phyloP scores from a whole-genome alignment of 1,284 basidiomycete genomes.

The Singerocomus inundabilis region DNA sequence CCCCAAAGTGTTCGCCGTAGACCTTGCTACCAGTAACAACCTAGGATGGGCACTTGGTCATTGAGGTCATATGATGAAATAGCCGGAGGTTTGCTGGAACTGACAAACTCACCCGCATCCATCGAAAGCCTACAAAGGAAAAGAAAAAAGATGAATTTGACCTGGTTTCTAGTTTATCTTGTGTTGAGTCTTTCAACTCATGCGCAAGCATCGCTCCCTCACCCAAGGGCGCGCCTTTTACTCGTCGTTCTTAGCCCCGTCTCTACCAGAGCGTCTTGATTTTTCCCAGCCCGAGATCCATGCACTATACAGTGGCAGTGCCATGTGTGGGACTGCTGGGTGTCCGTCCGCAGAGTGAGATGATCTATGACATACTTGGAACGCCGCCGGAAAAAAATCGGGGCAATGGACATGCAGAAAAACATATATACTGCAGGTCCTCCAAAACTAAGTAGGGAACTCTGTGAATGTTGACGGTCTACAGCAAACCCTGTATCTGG shows the following conservation, averaged over 20 bases:
- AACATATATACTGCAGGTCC: too few relatives aligned
- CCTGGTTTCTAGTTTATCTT: too few relatives aligned
- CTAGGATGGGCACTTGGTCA: too few relatives aligned
- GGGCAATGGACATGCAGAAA: not conserved
- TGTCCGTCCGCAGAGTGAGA: not conserved
- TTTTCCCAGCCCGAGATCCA: not conserved
- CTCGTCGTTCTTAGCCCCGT: not conserved
- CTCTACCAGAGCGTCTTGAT: not conserved
- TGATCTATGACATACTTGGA: not conserved
- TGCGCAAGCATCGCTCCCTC: too few relatives aligned
- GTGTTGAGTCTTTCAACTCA: too few relatives aligned
- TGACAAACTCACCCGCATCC: not conserved
- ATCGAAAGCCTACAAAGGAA: too few relatives aligned
- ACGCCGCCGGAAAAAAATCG: not conserved
- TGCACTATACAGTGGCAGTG: not conserved
- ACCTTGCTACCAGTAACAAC: not conserved
- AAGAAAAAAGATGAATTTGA: too few relatives aligned
- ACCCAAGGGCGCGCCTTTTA: too few relatives aligned
- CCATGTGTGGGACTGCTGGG: not conserved
- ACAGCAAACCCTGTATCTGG: not conserved
- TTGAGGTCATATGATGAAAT: too few relatives aligned
- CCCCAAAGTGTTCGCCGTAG: not conserved
- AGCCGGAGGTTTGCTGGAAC: too few relatives aligned
- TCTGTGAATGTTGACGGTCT: not conserved
- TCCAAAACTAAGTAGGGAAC: not conserved